Base-by-base conservation (phyloP, 768 basidiomycete genomes). In the Boletus reticuloceps region DNA sequence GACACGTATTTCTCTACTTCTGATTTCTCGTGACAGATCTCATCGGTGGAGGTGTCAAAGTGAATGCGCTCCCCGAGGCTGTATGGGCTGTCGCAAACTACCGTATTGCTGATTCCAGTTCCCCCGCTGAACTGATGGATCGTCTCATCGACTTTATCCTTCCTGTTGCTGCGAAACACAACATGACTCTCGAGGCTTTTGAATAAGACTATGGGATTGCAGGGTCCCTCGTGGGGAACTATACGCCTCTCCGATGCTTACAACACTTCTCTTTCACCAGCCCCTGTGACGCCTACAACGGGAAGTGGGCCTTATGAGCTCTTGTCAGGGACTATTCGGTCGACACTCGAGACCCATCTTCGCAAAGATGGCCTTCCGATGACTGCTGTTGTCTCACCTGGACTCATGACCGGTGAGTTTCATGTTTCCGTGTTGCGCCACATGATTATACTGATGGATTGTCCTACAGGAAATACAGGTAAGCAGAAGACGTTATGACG, bases 31-130 rank as follows among this genome's bases (percentile, higher is more conserved):
- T 52, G 61, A 61, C 72, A 59, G 79, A 81, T 54, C 59, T 82
- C 8, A 67, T 81, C 40, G 58, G 67, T 20, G 75, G 76, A 14
- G 75, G 71, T 14, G 70, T 72, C 1, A 81, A 82, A 68, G 66
- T 72, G 41, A 79, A 81, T 54, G 77, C 78, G 1, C 68, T 82
- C 12, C 77, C 79, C 0, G 80, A 81, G 56, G 66, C 64, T 25
- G 73, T 63, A n/a, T 72, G 63, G 54, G 74, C 73, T 10, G 55
- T 77, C 22, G 63, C 64, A 38, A 73, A 76, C 49, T 63, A 74
- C 49, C 66, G 71, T 10, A 61, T 77, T 53, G 71, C 65, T 34
- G 69, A 69, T 11, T 65, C 74, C 51, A 74, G 58, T 40, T 70
- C 66, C 0, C 47, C 34, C 13, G 38, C 49, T 42, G 56, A 56